A percentile compares a stretch with the other conserved stretches of the same genome.
These are phyloP conservation scores for Fusarium solani-melongenae DNA, from an alignment of 2,329 filamentous ascomycete species.

Conservation along the genomic window DNA sequence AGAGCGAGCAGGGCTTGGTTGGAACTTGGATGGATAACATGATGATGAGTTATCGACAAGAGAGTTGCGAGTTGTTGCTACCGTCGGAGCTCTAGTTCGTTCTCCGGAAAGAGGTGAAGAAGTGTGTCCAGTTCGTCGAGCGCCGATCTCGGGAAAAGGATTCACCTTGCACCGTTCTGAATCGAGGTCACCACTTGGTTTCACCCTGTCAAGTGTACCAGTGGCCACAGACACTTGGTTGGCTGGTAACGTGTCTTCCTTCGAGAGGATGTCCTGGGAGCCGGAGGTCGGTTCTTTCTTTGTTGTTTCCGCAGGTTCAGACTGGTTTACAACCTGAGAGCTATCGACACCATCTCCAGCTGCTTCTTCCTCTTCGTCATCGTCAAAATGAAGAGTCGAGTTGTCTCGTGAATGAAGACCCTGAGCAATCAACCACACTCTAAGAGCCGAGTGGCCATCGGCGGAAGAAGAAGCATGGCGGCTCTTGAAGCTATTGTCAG, in stretches of 20 bases:
- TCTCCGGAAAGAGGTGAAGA: conserved; percentile 6
- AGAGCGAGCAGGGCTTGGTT: conserved; percentile 47
- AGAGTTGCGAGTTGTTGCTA: conserved; percentile 21
- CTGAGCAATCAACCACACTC: conserved; percentile 53
- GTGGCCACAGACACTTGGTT: neutral
- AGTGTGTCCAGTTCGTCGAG: neutral
- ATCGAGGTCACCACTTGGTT: neutral
- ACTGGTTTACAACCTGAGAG: neutral
- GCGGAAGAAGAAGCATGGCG: conserved; percentile 44
- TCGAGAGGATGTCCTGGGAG: neutral
- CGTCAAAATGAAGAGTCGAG: conserved; percentile 32
- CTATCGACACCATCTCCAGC: neutral
- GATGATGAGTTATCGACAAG: conserved; percentile 46
- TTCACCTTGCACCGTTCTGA: neutral
- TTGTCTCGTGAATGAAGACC: conserved; percentile 44
- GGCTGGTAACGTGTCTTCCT: neutral
- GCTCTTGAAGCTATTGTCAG: conserved; percentile 44
- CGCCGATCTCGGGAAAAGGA: neutral
- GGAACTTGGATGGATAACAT: conserved; percentile 49
- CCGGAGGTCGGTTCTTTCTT: neutral
- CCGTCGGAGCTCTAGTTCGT: conserved; percentile 17
- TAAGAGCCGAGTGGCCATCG: conserved; percentile 50
- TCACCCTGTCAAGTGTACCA: neutral
- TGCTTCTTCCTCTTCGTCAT: conserved; percentile 27
- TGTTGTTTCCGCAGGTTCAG: neutral